Evolutionary conservation across 208 protist species (phyloP), one percentile per base, ranked within the genome.

Genomic region (Acanthamoeba healyi): DNA sequence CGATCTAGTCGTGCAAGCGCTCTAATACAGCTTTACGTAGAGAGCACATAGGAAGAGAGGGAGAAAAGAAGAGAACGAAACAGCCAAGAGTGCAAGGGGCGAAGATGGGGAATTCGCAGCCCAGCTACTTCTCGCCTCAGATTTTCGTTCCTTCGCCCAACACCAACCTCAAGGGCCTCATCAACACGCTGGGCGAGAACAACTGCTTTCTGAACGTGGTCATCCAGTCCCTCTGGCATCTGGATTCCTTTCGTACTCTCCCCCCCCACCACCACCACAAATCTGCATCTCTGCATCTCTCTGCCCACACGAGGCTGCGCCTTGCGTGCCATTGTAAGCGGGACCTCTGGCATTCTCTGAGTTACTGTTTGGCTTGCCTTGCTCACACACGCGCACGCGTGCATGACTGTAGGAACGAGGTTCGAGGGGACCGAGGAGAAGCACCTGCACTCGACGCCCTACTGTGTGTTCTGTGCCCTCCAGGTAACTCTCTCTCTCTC

Each of bases 121-220:
- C 74, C 7, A 84, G 42, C 74, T 84, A 84, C 74, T 84, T 84
- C 42, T 91, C 84, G 51, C 84, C 84, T 17, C 51, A 91, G 84
- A 51, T 74, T 42, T 91, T 91, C 38, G 44, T 67, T 26, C 84
- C 84, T n/a, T 91, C 84, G 2, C 84, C 88, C 44, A 93, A 72
- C 38, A 93, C 56, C 38, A 74, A 93, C 17, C 29, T 63, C 40
- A 93, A 93, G 44, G 88, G 88, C 26, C 63, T 93, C 29, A n/a
- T 49, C 63, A 93, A 93, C 65, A 56, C 46, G 2, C 40, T 81
- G 2, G 88, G 88, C 38, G 88, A 93, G 4, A 93, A 93, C 88
- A 93, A 93, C 63, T 93, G 88, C 26, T 93, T 72, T 38, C 42
- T 93, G 2, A 93, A 93, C 36, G 88, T 93, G 14, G 88, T 93